These are phyloP conservation scores for Trichoderma guizhouense DNA, from an alignment of 2,329 filamentous ascomycete genomes.

Conservation along the genomic window DNA sequence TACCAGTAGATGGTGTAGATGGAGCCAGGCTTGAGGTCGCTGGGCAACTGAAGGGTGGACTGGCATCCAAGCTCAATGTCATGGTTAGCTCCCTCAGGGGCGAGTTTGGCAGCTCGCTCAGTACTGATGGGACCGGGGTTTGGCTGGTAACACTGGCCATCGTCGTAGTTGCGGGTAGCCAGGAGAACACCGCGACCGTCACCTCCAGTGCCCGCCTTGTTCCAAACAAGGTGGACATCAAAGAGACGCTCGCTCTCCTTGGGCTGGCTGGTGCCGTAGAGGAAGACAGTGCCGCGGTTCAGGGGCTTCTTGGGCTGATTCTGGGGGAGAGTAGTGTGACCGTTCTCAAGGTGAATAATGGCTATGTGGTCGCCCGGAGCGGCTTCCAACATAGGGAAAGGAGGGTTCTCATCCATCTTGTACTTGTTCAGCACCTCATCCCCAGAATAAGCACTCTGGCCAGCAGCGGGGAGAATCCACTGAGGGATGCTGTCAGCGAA, in stretches of 20 bases:
- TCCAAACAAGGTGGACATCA: conserved; percentile 78
- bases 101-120: conserved; percentile 55
- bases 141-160: conserved; percentile 83
- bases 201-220: conserved; percentile 72
- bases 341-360: conserved; percentile 70
- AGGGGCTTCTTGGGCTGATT: conserved; percentile 56
- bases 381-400: conserved; percentile 61
- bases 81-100: conserved; percentile 50
- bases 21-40: conserved; percentile 57
- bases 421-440: conserved; percentile 50
- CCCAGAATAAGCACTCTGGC: conserved; percentile 62
- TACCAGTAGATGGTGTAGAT: conserved; percentile 89
- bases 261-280: conserved; percentile 67
- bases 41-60: conserved; percentile 72
- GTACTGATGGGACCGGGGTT: conserved; percentile 58
- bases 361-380: conserved; percentile 62
- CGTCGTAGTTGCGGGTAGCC: conserved; percentile 78
- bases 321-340: conserved; percentile 63
- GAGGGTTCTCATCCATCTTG: conserved; percentile 36
- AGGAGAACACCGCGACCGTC: conserved; percentile 74
- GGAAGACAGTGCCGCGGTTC: conserved; percentile 68
- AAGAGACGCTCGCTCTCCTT: conserved; percentile 46
- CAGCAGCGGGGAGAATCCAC: conserved; percentile 59
- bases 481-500: conserved; percentile 59
- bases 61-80: conserved; percentile 72